phyloP scores from a whole-genome alignment of 192 early-diverging fungal species.

The Entomortierella parvispora region DNA sequence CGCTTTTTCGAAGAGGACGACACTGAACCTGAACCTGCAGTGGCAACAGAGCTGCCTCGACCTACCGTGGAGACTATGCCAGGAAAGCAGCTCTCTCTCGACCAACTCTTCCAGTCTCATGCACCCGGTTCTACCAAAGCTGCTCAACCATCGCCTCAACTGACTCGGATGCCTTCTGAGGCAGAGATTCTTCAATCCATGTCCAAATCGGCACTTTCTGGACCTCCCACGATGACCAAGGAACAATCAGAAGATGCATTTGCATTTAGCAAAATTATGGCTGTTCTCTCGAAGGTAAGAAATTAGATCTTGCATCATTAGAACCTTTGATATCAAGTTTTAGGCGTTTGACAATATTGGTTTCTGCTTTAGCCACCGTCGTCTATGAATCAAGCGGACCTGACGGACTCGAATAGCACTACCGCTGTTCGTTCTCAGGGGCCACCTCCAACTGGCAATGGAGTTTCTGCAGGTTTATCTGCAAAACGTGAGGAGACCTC shows the following conservation, averaged over 20 bases:
- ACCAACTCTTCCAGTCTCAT: constrained; percentile 63
- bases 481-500: not conserved
- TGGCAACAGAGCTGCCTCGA: constrained; percentile 11
- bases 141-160: constrained; percentile 8
- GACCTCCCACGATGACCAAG: constrained; percentile 8
- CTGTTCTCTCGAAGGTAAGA: constrained; percentile 60
- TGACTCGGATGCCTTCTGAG: constrained; percentile 62
- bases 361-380: too few species aligned
- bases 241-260: constrained; percentile 55
- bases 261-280: constrained; percentile 63
- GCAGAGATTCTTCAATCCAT: constrained; percentile 63
- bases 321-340: too few species aligned
- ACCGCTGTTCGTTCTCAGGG: too few species aligned
- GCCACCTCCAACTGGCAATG: too few species aligned
- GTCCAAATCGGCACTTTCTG: too few species aligned
- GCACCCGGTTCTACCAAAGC: constrained; percentile 22
- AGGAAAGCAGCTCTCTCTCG: constrained; percentile 54
- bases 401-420: too few species aligned
- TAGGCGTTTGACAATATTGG: too few species aligned
- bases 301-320: too few species aligned
- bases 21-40: constrained; percentile 54
- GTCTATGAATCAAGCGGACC: too few species aligned
- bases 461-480: not conserved
- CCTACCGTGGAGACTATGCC: constrained; percentile 19
- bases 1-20: constrained; percentile 63